phyloP scores from a whole-genome alignment of 352 stramenopile species.

The Phytopythium sindhum region DNA sequence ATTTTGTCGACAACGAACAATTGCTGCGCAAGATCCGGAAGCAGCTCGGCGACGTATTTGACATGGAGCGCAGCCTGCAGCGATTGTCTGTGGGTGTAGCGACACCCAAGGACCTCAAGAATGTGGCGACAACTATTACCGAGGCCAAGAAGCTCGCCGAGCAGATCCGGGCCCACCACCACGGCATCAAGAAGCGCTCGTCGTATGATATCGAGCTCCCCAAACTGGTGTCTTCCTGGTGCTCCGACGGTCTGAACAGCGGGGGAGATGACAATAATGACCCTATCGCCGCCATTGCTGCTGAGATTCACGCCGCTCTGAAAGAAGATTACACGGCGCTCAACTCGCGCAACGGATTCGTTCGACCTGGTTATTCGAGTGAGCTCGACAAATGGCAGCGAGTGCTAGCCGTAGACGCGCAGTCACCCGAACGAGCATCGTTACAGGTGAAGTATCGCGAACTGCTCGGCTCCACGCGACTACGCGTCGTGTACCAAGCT shows the following conservation, averaged over 20 bases:
- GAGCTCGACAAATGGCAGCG: conserved; percentile 63
- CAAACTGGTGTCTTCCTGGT: conserved; percentile 22
- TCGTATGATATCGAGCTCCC: conserved; percentile 21
- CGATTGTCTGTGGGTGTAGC: conserved; percentile 52
- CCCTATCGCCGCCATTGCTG: conserved; percentile 21
- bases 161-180: conserved; percentile 27
- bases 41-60: conserved; percentile 52
- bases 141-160: conserved; percentile 39
- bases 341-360: conserved; percentile 59
- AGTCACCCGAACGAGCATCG: conserved; percentile 30
- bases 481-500: conserved; percentile 54
- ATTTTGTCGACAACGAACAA: conserved; percentile 45
- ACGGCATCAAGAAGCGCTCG: conserved; percentile 14
- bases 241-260: conserved; percentile 12
- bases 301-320: conserved; percentile 51
- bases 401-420: conserved; percentile 41
- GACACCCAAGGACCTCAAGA: conserved; percentile 71
- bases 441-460: conserved; percentile 62
- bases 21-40: conserved; percentile 48
- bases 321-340: conserved; percentile 58
- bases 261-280: conserved; percentile 5
- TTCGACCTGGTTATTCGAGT: conserved; percentile 46
- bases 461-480: conserved; percentile 45
- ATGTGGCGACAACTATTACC: conserved; percentile 53
- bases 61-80: conserved; percentile 72